Evolutionary conservation across 148 eudicot genomes (phyloP), one percentile per base, ranked within the genome.

Genomic region (Cornus florida): DNA sequence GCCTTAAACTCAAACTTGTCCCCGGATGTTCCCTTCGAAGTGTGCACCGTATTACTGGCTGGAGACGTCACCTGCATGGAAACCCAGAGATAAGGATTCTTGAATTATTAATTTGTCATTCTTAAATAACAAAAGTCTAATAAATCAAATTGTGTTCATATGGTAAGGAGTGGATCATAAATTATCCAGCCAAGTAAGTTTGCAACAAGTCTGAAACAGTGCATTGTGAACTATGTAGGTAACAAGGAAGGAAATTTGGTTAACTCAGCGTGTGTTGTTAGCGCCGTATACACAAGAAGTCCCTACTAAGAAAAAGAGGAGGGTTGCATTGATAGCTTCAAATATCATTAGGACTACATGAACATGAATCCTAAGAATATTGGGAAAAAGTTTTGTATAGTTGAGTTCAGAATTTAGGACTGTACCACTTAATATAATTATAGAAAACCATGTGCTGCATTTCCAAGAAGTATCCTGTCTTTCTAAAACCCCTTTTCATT

Each of bases 1-100:
- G 97, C 97, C 85, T 89, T 93, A 16, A 95, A 88, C 82, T 93
- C 92, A 73, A 95, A 95, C 77, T 95, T 95, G 69, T 93, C 95
- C 16, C 97, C 99, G 41, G 97, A 77, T 77, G 97, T 88, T 80
- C 97, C 99, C 81, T 90, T 93, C 81, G 87, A 16, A 66, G 88
- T 78, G 57, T 93, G 90, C 75, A 95, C 94, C 23, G 77, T 86
- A 80, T 89, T 89, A 70, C 92, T 93, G 73, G 84, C 90, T 0
- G 97, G 94, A 79, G 97, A 86, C 16, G 94, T 85, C 80, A 90
- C 99, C 99, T 95, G 87, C 82, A 85, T 6, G 69, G 24, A 76
- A 83, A 77, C 64, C 68, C 39, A 59, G 60, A 73, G 19, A 20
- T 8, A 7, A 17, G 8, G 22, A n/a, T 43, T 0, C 48, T 2